Evolutionary conservation across 1,139 yeast genomes (phyloP), one percentile per base, ranked within the genome.

Genomic region (Yamadazyma jaroonii): DNA sequence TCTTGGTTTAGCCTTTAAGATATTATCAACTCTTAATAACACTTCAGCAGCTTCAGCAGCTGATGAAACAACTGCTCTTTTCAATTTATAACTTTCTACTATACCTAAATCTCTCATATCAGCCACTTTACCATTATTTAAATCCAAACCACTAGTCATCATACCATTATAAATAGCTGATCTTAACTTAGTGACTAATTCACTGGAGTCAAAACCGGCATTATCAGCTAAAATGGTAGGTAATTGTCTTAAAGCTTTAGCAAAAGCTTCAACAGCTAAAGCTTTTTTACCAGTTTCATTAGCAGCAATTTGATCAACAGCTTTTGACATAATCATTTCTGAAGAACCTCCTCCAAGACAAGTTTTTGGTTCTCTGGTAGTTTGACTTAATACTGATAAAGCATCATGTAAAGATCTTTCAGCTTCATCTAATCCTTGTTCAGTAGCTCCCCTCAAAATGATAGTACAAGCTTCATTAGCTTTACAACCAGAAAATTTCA

Each of bases 41-140:
- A 94, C 92, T 66, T 92, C 97, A 5, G 97, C 95, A 29, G 98
- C 98, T 67, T 92, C 98, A 13, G 96, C 75, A 6, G 98, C 98
- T 38, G 95, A 84, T 9, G 90, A 79, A n/a, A 92, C 97, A 23
- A 94, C 98, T 1, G 97, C 96, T 47, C 80, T 76, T 66, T 92
- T 92, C 60, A 92, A 75, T 65, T 89, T 92, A 67, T 76, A 92
- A 44, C 95, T 83, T 65, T 92, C 98, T 32, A 92, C 89, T 51
- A 90, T 78, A 15, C 98, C 98, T 52, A 84, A 64, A 48, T 89
- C 95, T 61, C 96, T 79, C 95, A 92, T 92, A 60, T 92, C 97
- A 14, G 88, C 95, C 45, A 92, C 81, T 31, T 64, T 71, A 42
- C 98, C 98, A 31, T 74, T 73, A 54, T 86, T 82, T 53, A 92